Conservation (phyloP, 768 basidiomycete genomes). For the Boletus edulis region DNA sequence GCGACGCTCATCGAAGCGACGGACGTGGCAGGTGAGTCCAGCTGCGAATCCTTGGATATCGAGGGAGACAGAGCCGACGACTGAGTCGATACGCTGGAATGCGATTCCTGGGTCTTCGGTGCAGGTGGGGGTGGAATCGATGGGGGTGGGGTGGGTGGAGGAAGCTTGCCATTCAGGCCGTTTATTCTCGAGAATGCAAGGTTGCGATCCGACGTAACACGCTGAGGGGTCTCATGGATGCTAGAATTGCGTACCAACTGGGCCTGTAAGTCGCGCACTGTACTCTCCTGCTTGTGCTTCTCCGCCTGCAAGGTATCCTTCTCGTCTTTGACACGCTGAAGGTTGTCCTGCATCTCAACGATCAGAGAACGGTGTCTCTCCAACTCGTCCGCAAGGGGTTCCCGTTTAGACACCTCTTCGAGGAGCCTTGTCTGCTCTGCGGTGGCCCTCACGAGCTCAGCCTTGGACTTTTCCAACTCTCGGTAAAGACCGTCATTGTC, state of each 20-base stretch:
- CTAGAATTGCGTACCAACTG: conserved; percentile 58
- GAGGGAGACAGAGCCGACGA: conserved; percentile 54
- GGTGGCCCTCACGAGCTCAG: conserved; percentile 57
- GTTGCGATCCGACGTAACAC: conserved; percentile 51
- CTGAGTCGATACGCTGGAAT: conserved; percentile 59
- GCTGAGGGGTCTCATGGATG: conserved; percentile 43
- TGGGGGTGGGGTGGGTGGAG: conserved; percentile 79
- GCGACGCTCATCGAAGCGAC: conserved; percentile 43
- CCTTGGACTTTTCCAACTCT: conserved; percentile 47
- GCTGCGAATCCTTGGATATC: conserved; percentile 67
- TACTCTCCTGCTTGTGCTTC: conserved; percentile 61
- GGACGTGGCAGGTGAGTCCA: conserved; percentile 68
- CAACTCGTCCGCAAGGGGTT: conserved; percentile 71
- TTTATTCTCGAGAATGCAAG: conserved; percentile 55
- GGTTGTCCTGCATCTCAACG: conserved; percentile 72
- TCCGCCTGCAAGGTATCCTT: conserved; percentile 75
- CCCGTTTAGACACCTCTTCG: conserved; percentile 71
- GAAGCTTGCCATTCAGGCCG: conserved; percentile 71
- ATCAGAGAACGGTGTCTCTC: conserved; percentile 75
- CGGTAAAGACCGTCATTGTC: conserved; percentile 43
- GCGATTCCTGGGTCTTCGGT: conserved; percentile 53
- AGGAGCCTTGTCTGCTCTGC: conserved; percentile 60
- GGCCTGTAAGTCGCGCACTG: conserved; percentile 78
- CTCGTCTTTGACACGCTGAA: conserved; percentile 80
- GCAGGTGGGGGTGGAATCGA: conserved; percentile 84